phyloP scores from a whole-genome alignment of 2,329 filamentous ascomycete species.

The Fusarium udum region DNA sequence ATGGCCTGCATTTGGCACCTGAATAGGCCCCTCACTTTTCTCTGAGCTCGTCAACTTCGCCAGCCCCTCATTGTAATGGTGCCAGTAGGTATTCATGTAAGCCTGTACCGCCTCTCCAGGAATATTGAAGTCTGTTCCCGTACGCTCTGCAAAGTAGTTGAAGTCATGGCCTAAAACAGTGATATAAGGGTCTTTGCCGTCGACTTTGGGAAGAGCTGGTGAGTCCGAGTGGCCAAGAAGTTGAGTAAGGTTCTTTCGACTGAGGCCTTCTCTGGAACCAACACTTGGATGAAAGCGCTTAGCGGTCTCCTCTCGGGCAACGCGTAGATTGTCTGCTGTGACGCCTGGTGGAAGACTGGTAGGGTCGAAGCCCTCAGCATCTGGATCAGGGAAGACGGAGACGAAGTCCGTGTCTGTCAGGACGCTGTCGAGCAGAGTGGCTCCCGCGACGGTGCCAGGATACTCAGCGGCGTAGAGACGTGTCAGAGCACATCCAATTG shows the following conservation, averaged over 20 bases:
- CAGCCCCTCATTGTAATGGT: slow-evolving; percentile 62
- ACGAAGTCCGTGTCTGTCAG: slow-evolving; percentile 67
- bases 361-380: slow-evolving; percentile 55
- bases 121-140: neutral
- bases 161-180: slow-evolving; percentile 41
- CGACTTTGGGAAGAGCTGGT: slow-evolving; percentile 8
- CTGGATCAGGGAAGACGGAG: slow-evolving; percentile 65
- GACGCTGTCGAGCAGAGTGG: slow-evolving; percentile 65
- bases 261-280: slow-evolving; percentile 34
- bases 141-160: slow-evolving; percentile 22
- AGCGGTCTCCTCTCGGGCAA: slow-evolving; percentile 5
- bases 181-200: slow-evolving; percentile 11
- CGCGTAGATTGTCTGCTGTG: slow-evolving; percentile 14
- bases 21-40: slow-evolving; percentile 46
- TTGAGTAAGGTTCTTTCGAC: slow-evolving; percentile 27
- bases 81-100: slow-evolving; percentile 65
- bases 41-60: slow-evolving; percentile 53
- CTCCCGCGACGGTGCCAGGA: slow-evolving; percentile 55
- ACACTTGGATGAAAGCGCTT: slow-evolving; percentile 36
- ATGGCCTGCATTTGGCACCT: slow-evolving; percentile 29
- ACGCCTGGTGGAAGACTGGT: slow-evolving; percentile 27
- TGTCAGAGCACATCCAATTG: slow-evolving; percentile 49
- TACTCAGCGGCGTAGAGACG: slow-evolving; percentile 61
- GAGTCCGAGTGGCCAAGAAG: slow-evolving; percentile 30
- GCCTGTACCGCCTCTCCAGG: slow-evolving; percentile 51